Evolutionary conservation across 2,329 filamentous ascomycete genomes (phyloP).

Genomic region (Ophiosphaerella narmari): DNA sequence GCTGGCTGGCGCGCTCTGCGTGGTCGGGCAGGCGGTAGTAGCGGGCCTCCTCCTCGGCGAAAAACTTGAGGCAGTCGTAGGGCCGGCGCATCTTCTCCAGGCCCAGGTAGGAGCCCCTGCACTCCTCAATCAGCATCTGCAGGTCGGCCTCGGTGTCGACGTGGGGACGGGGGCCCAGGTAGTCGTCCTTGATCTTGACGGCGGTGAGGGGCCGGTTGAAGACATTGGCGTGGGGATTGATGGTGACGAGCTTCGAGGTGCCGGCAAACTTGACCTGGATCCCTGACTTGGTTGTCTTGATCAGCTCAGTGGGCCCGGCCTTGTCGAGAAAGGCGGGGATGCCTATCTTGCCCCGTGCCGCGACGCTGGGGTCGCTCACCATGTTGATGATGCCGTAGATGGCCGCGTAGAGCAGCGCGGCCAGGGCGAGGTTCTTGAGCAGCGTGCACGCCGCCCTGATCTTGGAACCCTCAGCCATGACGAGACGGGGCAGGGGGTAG

Average conservation of each 20-base stretch:
- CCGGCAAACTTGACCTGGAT: constrained; percentile 51
- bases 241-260: constrained; percentile 49
- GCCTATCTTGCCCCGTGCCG: constrained; percentile 48
- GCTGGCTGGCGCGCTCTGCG: constrained; percentile 47
- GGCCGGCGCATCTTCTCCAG: constrained; percentile 62
- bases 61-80: constrained; percentile 57
- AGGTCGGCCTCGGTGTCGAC: constrained; percentile 60
- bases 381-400: constrained; percentile 50
- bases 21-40: constrained; percentile 56
- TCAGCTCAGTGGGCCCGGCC: constrained; percentile 46
- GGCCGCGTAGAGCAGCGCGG: constrained; percentile 48
- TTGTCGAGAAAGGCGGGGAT: constrained; percentile 50
- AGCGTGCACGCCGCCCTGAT: constrained; percentile 42
- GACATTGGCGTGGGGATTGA: constrained; percentile 59
- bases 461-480: constrained; percentile 44
- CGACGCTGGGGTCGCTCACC: constrained; percentile 47
- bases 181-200: constrained; percentile 58
- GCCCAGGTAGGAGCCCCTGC: constrained; percentile 57
- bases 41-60: constrained; percentile 54
- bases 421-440: constrained; percentile 51
- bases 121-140: constrained; percentile 57
- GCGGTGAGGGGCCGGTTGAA: constrained; percentile 59
- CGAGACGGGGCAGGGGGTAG: constrained; percentile 14
- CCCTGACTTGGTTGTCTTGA: constrained; percentile 48
- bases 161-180: constrained; percentile 56